A percentile compares a stretch with the other conserved stretches of the same genome.
These are phyloP conservation scores for Candida mattraensis DNA, from an alignment of 805 yeast genomes.

Conservation along the genomic window DNA sequence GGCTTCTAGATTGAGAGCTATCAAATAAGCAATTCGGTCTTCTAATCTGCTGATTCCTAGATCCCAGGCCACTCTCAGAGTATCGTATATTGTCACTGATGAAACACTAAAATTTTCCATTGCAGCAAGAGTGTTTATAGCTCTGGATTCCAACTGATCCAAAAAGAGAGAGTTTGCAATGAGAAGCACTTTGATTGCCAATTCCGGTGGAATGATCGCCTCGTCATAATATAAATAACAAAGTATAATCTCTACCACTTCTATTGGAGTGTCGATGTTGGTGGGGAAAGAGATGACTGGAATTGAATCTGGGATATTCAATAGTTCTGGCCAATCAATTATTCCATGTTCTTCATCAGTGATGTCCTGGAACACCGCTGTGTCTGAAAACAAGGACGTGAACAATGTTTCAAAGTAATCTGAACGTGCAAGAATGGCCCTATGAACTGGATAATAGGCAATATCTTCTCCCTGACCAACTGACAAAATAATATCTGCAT, in stretches of 20 bases:
- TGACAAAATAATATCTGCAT: conserved; percentile 50
- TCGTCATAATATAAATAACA: conserved; percentile 62
- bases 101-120: conserved; percentile 21
- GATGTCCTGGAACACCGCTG: conserved; percentile 35
- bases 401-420: conserved; percentile 68
- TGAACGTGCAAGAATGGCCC: conserved; percentile 58
- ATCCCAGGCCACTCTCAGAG: conserved; percentile 67
- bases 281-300: conserved; percentile 26
- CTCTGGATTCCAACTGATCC: conserved; percentile 65
- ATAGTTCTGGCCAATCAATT: conserved; percentile 21
- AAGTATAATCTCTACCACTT: conserved; percentile 44
- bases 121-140: conserved; percentile 50
- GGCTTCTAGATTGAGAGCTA: conserved; percentile 49
- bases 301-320: conserved; percentile 12
- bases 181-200: conserved; percentile 55
- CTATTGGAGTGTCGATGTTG: conserved; percentile 6
- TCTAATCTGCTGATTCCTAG: conserved; percentile 65
- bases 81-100: conserved; percentile 48
- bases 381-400: no score
- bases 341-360: conserved; percentile 15
- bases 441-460: conserved; percentile 60
- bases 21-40: conserved; percentile 54
- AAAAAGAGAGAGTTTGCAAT: conserved; percentile 60
- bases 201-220: conserved; percentile 46
- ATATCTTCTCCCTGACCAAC: conserved; percentile 27